Percentiles rank a stretch among this genome's conserved stretches.
These are phyloP conservation scores for Williopsis jadinii DNA, from an alignment of 1,139 yeast genomes.

Conservation along the genomic window DNA sequence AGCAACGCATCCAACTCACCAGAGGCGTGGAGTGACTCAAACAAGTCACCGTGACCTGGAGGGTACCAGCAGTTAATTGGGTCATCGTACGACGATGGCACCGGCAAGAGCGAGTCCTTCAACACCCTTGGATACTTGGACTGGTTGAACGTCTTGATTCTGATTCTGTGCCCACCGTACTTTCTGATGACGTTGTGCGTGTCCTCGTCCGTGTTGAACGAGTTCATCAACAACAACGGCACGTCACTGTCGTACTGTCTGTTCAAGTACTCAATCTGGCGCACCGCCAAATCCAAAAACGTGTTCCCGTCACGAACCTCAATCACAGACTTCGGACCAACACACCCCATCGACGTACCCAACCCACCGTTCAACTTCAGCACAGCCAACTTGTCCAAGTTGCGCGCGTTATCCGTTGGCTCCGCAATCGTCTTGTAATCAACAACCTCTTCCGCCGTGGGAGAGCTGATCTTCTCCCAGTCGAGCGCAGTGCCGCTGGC, in stretches of 20 bases:
- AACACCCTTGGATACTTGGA: constrained; percentile 93
- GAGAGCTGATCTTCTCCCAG: constrained; percentile 96
- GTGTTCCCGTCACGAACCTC: constrained; percentile 99
- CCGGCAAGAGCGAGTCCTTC: constrained; percentile 92
- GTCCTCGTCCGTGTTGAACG: constrained; percentile 95
- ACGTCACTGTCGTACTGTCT: constrained; percentile 89
- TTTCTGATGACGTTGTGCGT: constrained; percentile 93
- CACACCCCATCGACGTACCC: constrained; percentile 99
- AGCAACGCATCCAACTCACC: constrained; percentile 89
- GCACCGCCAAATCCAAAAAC: constrained; percentile 87
- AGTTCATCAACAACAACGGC: constrained; percentile 94
- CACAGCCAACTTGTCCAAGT: constrained; percentile 83
- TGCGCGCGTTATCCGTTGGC: constrained; percentile 34
- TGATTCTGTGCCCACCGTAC: constrained; percentile 93
- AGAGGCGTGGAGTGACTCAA: constrained; percentile 80
- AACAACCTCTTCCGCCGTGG: constrained; percentile 81
- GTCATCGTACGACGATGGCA: constrained; percentile 73
- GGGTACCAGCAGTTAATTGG: constrained; percentile 91
- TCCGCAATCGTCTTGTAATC: constrained; percentile 49
- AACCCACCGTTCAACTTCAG: constrained; percentile 95
- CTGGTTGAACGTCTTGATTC: constrained; percentile 95
- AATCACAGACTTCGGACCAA: constrained; percentile 96
- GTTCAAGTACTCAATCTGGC: constrained; percentile 95
- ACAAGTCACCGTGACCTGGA: constrained; percentile 98
- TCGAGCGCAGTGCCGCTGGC: constrained; percentile 80